These are phyloP conservation scores for Lichtheimia ornata DNA, from an alignment of 371 early-diverging fungal genomes.

Conservation along the genomic window DNA sequence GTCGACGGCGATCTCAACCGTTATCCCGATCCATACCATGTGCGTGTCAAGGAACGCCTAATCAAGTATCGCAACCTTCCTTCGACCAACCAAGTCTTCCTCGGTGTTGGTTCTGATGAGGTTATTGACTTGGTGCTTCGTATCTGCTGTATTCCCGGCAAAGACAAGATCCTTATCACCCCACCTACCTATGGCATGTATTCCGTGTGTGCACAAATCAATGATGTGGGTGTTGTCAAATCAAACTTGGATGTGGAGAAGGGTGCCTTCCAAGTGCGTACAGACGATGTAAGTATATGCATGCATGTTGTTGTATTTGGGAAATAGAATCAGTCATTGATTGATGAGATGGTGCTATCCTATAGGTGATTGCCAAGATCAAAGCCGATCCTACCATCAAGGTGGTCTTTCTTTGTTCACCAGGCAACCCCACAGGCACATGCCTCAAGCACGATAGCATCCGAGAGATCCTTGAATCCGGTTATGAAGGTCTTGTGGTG, in stretches of 20 bases:
- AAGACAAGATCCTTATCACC: slow-evolving; percentile 90
- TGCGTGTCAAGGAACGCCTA: slow-evolving; percentile 75
- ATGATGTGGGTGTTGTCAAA: slow-evolving; percentile 88
- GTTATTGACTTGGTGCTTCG: slow-evolving; percentile 91
- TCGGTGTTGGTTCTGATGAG: slow-evolving; percentile 97
- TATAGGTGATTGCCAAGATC: slow-evolving; percentile 62
- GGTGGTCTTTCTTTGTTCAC: slow-evolving; percentile 92
- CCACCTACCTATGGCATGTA: slow-evolving; percentile 99
- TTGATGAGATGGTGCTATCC: not conserved
- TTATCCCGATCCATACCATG: slow-evolving; percentile 96
- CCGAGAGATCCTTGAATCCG: slow-evolving; percentile 67
- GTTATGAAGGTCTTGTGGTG: slow-evolving; percentile 79
- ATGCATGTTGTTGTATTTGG: not conserved
- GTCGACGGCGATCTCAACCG: slow-evolving; percentile 72
- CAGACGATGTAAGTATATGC: slow-evolving; percentile 67
- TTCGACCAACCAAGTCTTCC: slow-evolving; percentile 74
- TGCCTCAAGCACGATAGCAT: slow-evolving; percentile 73
- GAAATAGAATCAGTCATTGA: too few species aligned
- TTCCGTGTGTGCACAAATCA: slow-evolving; percentile 88
- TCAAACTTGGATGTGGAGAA: slow-evolving; percentile 77
- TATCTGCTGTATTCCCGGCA: slow-evolving; percentile 88
- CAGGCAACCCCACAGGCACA: slow-evolving; percentile 98
- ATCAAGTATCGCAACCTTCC: slow-evolving; percentile 69
- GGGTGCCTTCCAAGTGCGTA: slow-evolving; percentile 81
- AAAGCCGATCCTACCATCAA: slow-evolving; percentile 78